These are phyloP conservation scores for Cardiospermum halicacabum DNA, from an alignment of 345 rosid species.

Conservation along the genomic window DNA sequence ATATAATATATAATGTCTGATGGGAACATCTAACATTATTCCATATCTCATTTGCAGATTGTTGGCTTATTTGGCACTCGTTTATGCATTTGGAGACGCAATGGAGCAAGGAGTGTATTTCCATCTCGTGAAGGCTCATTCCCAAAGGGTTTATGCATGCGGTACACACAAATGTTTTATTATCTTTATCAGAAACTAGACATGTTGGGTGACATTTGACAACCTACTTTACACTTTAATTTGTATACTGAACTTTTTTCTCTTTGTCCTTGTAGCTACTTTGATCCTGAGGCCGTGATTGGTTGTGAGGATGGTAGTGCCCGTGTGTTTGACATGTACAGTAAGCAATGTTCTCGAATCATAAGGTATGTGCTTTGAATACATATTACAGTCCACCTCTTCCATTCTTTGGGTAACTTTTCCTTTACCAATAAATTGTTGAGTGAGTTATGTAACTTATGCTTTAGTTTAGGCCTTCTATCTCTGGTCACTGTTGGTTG, in stretches of 20 bases:
- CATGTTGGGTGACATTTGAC: neutral
- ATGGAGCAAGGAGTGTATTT: constrained; percentile 65
- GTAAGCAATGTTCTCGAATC: constrained; percentile 74
- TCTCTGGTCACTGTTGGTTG: neutral
- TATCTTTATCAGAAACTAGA: neutral
- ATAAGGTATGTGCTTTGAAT: constrained; percentile 39
- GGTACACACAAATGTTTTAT: constrained; percentile 38
- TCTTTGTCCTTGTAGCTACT: constrained; percentile 43
- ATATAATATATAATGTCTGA: neutral
- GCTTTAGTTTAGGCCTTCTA: neutral
- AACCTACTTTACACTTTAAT: neutral
- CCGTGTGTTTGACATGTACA: constrained; percentile 90
- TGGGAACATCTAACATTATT: neutral
- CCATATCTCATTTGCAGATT: constrained; percentile 39
- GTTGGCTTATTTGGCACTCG: constrained; percentile 85
- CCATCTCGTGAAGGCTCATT: constrained; percentile 70
- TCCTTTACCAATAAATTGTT: neutral
- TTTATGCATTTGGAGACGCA: constrained; percentile 83
- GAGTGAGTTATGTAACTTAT: too few species aligned
- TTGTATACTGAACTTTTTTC: neutral
- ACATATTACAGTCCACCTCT: neutral
- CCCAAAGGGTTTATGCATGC: constrained; percentile 75
- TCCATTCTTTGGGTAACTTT: neutral
- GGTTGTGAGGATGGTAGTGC: constrained; percentile 94
- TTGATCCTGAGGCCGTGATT: constrained; percentile 88